Percentiles rank a stretch among this genome's conserved stretches.
Conservation (phyloP, 2,329 filamentous ascomycete genomes). For the Ophiosphaerella narmari region DNA sequence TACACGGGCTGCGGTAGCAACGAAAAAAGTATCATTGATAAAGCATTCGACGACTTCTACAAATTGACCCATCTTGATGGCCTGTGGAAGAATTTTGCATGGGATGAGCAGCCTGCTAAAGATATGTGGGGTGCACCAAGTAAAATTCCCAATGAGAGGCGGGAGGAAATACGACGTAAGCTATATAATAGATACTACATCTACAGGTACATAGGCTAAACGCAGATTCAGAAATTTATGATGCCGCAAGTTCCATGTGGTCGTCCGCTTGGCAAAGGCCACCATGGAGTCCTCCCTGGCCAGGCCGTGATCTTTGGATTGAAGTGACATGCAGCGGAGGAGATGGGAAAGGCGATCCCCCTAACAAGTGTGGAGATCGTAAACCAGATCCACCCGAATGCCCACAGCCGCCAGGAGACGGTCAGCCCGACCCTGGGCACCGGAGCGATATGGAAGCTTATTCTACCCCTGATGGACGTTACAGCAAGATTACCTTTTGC, state of each 20-base stretch:
- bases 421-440: no score
- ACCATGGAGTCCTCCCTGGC: not conserved
- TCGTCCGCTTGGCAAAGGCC: not conserved
- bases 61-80: conserved; percentile 1
- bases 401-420: no score
- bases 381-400: no score
- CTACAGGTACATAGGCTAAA: no score
- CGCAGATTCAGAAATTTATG: not conserved
- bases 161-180: conserved; percentile 1
- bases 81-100: not conserved
- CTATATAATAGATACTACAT: not conserved
- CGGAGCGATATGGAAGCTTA: no score
- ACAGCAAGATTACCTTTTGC: not conserved
- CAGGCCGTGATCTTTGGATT: not conserved
- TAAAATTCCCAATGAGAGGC: not conserved
- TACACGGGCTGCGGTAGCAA: not conserved
- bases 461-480: no score
- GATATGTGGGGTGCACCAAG: not conserved
- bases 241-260: not conserved
- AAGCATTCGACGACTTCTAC: not conserved
- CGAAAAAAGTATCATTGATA: not conserved
- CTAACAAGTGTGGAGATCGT: no score
- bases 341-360: not conserved
- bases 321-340: not conserved
- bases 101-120: not conserved